Base-by-base conservation (phyloP, 306 rosid species). In the Rubus parviflorus region DNA sequence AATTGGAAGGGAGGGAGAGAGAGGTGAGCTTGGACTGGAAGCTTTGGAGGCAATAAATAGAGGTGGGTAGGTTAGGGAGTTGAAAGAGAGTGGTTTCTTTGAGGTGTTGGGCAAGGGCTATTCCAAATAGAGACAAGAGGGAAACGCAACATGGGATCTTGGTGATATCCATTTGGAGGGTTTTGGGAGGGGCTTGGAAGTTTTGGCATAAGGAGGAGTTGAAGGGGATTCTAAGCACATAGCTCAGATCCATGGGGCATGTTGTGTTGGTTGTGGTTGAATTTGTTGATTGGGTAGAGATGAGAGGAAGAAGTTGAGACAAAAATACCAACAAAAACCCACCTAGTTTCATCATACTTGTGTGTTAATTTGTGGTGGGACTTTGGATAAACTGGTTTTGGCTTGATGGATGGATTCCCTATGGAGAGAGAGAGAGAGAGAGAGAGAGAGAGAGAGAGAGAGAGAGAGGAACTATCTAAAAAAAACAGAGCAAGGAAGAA, bases 191-290 rank as follows among this genome's bases (percentile, higher is more conserved):
- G 41, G 83, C 19, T 0, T 87, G 79, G 80, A 81, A 87, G 62
- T 76, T 83, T 17, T 77, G 66, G 73, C 98, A 94, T 1, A 52
- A 42, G 1, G 97, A 81, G 4, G 83, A 64, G 82, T 90, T 90
- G 93, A 97, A 95, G 2, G 89, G 89, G 79, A 94, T 82, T 86
- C 84, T 82, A 0, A 48, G 80, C 6, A 89, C 89, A 68, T 95
- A 95, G 70, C 78, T 87, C 2, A 95, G 82, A 77, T 95, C 96
- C 88, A 92, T 22, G 13, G 97, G 98, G 38, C 98, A 95, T 48
- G 60, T 40, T 46, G 51, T 54, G 17, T 14, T 48, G 25, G 41
- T 2, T 9, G 7, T 72, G 48, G 63, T 73, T 54, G 23, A 30
- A 16, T 61, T 61, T 30, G 67, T 30, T 15, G 76, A 54, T n/a